A percentile compares a stretch with the other conserved stretches of the same genome.
Conservation (phyloP, 2,329 filamentous ascomycete genomes). For the Fusarium sp. region DNA sequence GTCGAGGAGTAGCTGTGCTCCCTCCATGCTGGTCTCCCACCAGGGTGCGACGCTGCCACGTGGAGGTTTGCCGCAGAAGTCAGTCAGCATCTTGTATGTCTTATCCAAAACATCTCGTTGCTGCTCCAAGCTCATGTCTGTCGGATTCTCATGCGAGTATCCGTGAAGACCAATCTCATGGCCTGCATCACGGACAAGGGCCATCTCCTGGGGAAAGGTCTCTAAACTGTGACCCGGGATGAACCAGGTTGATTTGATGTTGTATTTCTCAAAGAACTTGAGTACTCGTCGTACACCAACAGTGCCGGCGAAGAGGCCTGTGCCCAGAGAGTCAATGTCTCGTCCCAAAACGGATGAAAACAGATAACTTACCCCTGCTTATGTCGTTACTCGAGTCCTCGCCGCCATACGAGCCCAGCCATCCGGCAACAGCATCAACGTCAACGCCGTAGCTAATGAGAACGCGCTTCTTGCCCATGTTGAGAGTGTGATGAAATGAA, state of each 20-base stretch:
- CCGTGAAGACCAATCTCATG: constrained; percentile 72
- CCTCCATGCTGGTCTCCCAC: constrained; percentile 79
- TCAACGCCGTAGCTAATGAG: constrained; percentile 74
- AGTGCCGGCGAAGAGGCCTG: constrained; percentile 73
- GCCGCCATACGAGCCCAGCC: constrained; percentile 80
- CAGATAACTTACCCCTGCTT: neutral
- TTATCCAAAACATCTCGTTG: constrained; percentile 81
- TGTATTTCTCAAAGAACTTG: constrained; percentile 78
- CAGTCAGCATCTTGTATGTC: constrained; percentile 77
- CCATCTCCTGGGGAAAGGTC: constrained; percentile 61
- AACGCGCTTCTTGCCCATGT: constrained; percentile 53
- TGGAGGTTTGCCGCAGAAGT: constrained; percentile 77
- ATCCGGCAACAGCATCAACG: constrained; percentile 81
- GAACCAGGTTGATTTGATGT: constrained; percentile 73
- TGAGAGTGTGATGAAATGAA: neutral
- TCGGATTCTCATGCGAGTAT: constrained; percentile 80
- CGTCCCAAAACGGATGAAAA: neutral
- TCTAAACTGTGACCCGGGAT: constrained; percentile 63
- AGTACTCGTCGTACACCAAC: constrained; percentile 74
- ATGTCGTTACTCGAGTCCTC: constrained; percentile 72
- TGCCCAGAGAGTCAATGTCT: neutral
- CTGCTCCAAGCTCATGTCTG: constrained; percentile 79
- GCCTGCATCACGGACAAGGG: constrained; percentile 58
- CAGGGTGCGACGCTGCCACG: constrained; percentile 79
- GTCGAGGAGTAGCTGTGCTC: constrained; percentile 71